Percentiles rank a stretch among this genome's conserved stretches.
Evolutionary conservation across 768 basidiomycete genomes (phyloP).

Genomic region (Termitomyces sp.): DNA sequence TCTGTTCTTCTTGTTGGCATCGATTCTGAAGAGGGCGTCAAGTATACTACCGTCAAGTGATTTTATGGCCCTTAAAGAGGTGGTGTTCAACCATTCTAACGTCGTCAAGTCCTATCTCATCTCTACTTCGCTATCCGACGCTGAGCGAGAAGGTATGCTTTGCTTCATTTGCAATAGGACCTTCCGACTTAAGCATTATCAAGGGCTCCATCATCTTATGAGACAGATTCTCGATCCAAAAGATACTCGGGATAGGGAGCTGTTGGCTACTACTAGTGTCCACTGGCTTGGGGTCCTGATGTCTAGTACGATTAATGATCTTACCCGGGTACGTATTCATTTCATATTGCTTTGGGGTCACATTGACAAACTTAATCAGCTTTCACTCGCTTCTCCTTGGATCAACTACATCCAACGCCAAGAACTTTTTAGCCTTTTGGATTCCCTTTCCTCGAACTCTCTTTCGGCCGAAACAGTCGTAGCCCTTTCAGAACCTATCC

Average conservation of each 20-base stretch:
- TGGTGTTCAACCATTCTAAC: slow-evolving; percentile 28
- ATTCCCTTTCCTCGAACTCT: slow-evolving; percentile 38
- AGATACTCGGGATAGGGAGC: slow-evolving; percentile 28
- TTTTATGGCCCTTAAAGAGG: slow-evolving; percentile 31
- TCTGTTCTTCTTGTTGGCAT: slow-evolving; percentile 34
- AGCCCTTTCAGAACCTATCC: slow-evolving; percentile 29
- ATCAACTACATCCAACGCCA: slow-evolving; percentile 43
- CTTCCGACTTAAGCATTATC: background rate
- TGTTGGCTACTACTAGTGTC: slow-evolving; percentile 34
- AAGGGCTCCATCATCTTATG: slow-evolving; percentile 42
- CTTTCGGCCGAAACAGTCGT: slow-evolving; percentile 15
- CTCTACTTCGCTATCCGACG: slow-evolving; percentile 16
- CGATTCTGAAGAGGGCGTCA: slow-evolving; percentile 26
- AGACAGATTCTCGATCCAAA: slow-evolving; percentile 29
- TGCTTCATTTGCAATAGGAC: background rate
- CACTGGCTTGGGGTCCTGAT: slow-evolving; percentile 33
- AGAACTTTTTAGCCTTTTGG: slow-evolving; percentile 40
- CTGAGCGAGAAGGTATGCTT: slow-evolving; percentile 30
- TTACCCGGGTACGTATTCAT: background rate
- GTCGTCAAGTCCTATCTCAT: slow-evolving; percentile 31
- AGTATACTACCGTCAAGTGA: slow-evolving; percentile 24
- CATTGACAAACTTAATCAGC: slow-evolving; percentile 12
- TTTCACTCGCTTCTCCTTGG: slow-evolving; percentile 39
- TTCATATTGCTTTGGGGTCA: background rate
- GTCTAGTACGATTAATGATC: background rate